Conservation (phyloP, 768 basidiomycete genomes). For the Cyathus striatus region DNA sequence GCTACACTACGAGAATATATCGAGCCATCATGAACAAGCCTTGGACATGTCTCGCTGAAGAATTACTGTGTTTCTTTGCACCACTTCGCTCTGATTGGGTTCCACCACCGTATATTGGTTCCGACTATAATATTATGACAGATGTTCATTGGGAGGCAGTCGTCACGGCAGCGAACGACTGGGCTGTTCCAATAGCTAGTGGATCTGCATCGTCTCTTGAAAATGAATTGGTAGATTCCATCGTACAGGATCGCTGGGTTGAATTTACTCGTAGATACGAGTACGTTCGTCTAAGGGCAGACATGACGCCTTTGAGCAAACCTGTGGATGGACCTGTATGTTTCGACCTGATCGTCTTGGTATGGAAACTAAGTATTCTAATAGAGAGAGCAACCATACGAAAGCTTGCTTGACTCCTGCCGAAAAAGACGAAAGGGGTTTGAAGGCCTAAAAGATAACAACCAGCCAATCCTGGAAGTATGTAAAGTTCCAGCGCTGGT, state of each 20-base stretch:
- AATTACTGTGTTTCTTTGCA: slow-evolving; percentile 63
- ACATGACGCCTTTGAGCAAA: slow-evolving; percentile 71
- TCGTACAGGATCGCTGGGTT: slow-evolving; percentile 73
- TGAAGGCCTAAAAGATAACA: slow-evolving; percentile 50
- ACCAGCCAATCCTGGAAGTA: slow-evolving; percentile 74
- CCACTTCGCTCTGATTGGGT: slow-evolving; percentile 45
- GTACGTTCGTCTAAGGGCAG: slow-evolving; percentile 48
- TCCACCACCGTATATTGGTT: slow-evolving; percentile 14
- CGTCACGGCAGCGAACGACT: slow-evolving; percentile 43
- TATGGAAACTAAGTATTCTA: too few species aligned
- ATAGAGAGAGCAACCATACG: slow-evolving; percentile 61
- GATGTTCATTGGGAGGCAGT: slow-evolving; percentile 65
- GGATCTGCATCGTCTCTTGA: slow-evolving; percentile 29
- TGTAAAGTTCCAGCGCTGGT: slow-evolving; percentile 39
- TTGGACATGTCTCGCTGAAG: slow-evolving; percentile 45
- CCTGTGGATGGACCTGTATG: slow-evolving; percentile 61
- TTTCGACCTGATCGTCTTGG: too few species aligned
- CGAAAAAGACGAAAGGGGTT: slow-evolving; percentile 58
- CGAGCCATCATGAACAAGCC: slow-evolving; percentile 67
- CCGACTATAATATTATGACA: slow-evolving; percentile 29
- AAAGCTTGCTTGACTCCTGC: slow-evolving; percentile 63
- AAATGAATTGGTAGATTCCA: slow-evolving; percentile 50
- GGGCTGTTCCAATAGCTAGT: slow-evolving; percentile 42
- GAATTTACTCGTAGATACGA: slow-evolving; percentile 73
- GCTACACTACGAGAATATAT: slow-evolving; percentile 61